Evolutionary conservation across 345 rosid species (phyloP).

Genomic region (Geranium rotundifolium): DNA sequence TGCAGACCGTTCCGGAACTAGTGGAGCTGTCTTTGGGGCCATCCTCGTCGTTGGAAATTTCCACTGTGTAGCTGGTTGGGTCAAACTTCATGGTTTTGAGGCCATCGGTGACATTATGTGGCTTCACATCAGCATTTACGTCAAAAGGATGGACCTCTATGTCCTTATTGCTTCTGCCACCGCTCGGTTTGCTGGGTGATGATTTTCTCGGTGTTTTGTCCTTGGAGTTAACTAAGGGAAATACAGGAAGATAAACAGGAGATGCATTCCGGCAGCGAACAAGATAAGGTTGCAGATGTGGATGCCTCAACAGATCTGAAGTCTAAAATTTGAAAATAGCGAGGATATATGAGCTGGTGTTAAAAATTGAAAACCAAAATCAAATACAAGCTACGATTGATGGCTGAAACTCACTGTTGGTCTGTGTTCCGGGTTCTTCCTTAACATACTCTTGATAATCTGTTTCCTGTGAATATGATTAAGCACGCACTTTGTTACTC

Average conservation of each 20-base stretch:
- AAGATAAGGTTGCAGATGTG: conserved; percentile 67
- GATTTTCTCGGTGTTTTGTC: conserved; percentile 56
- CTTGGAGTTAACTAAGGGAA: conserved; percentile 39
- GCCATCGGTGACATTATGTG: conserved; percentile 31
- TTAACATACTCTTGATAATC: conserved; percentile 52
- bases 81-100: conserved; percentile 64
- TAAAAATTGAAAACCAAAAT: too few species aligned
- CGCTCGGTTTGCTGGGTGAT: conserved; percentile 31
- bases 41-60: conserved; percentile 30
- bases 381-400: too few species aligned
- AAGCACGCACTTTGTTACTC: too few species aligned
- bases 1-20: conserved; percentile 36
- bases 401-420: conserved; percentile 12
- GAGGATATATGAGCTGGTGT: too few species aligned
- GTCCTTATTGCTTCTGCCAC: conserved; percentile 27
- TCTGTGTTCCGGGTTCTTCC: conserved; percentile 22
- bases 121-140: conserved; percentile 23
- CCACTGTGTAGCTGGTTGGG: conserved; percentile 39
- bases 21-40: conserved; percentile 43
- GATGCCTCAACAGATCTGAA: conserved; percentile 80
- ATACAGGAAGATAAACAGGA: conserved; percentile 70
- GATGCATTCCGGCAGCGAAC: conserved; percentile 58
- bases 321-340: conserved; percentile 35
- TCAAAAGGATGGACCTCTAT: conserved; percentile 17
- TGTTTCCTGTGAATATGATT: conserved; percentile 53